Percentiles rank a stretch among this genome's conserved stretches.
phyloP scores from a whole-genome alignment of 257 asterid genomes.

The Scutellaria galericulata region DNA sequence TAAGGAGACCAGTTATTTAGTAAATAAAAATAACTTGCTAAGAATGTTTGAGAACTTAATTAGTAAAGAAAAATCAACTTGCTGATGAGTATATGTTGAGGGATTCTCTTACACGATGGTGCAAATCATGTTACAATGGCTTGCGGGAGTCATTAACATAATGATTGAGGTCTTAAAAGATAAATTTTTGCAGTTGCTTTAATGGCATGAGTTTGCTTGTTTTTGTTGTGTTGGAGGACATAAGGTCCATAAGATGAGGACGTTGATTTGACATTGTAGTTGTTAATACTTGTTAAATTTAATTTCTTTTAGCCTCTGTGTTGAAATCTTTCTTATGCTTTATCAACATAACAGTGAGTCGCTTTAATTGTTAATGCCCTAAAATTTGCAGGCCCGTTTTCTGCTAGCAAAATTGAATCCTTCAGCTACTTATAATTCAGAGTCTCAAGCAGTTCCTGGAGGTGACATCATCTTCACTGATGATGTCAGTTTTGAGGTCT shows the following conservation, averaged over 20 bases:
- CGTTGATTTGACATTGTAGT: slow-evolving; percentile 1
- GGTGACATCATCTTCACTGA: slow-evolving; percentile 94
- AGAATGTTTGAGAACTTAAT: neutral
- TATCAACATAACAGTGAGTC: slow-evolving; percentile 12
- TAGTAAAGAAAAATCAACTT: neutral
- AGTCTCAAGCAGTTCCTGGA: slow-evolving; percentile 64
- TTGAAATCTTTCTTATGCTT: slow-evolving; percentile 21
- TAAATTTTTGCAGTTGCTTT: neutral
- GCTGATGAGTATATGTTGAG: slow-evolving; percentile 1
- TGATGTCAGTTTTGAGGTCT: slow-evolving; percentile 97
- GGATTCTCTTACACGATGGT: neutral
- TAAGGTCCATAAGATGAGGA: neutral
- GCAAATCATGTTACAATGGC: slow-evolving; percentile 5
- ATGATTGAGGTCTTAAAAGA: neutral
- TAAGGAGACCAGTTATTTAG: neutral
- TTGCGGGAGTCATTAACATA: neutral
- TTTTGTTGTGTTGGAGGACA: slow-evolving; percentile 8
- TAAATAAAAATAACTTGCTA: neutral
- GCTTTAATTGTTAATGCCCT: slow-evolving; percentile 19
- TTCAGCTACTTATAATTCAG: slow-evolving; percentile 89
- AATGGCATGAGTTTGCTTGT: slow-evolving; percentile 18
- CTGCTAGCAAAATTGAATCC: slow-evolving; percentile 97
- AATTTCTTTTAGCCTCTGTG: slow-evolving; percentile 26
- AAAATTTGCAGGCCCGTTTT: slow-evolving; percentile 83
- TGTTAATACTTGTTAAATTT: neutral